phyloP scores from a whole-genome alignment of 306 rosid genomes.

The Mimosa pudica region DNA sequence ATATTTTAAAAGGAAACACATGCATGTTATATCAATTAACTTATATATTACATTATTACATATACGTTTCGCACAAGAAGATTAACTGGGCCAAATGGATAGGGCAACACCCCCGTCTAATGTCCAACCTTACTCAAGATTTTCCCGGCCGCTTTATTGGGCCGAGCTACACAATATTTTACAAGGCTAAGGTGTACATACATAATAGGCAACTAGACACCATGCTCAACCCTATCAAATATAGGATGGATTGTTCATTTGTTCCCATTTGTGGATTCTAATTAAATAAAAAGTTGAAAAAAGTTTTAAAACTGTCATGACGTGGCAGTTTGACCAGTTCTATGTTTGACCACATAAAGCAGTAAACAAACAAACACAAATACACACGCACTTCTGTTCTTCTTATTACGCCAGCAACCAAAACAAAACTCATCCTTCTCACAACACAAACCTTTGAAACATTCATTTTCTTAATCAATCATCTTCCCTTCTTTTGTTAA shows the following conservation, averaged over 20 bases:
- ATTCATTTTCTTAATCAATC: neutral
- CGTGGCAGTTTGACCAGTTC: slow-evolving; percentile 61
- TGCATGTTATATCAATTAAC: too few species aligned
- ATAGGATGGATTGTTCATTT: neutral
- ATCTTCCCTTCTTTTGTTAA: neutral
- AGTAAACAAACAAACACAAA: neutral
- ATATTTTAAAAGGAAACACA: too few species aligned
- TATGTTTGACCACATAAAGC: neutral
- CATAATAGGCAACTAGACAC: too few species aligned
- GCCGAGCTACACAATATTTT: too few species aligned
- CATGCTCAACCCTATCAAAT: too few species aligned
- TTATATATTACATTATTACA: too few species aligned
- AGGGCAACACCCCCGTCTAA: too few species aligned
- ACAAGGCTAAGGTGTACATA: too few species aligned
- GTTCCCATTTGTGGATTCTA: neutral
- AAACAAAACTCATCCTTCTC: neutral
- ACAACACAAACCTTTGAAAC: neutral
- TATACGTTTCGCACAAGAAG: too few species aligned
- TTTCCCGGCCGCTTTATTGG: too few species aligned
- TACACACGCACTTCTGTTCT: neutral
- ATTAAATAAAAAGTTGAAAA: neutral
- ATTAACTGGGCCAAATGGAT: too few species aligned
- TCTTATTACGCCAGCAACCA: neutral
- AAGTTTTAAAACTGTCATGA: slow-evolving; percentile 6
- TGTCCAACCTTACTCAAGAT: too few species aligned